Base-by-base conservation (phyloP, 257 asterid species). In the Scutellaria minor region DNA sequence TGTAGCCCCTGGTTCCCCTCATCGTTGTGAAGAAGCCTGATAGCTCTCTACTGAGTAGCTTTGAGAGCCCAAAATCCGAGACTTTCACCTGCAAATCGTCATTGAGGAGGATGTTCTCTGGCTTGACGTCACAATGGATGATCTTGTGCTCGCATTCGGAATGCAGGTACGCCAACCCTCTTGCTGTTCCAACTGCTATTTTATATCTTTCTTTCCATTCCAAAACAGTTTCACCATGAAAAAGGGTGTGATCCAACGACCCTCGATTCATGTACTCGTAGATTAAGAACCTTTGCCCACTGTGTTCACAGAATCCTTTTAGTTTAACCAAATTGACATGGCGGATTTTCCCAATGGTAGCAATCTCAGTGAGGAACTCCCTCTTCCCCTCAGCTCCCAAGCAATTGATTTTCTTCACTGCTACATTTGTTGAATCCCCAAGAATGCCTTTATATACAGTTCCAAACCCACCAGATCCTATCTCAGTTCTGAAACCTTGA, bases 81-180 rank as follows among this genome's bases (percentile, higher is more conserved):
- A 64, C 15, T 12, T 45, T 64, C 10, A 65, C 71, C 14, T 66
- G 59, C 20, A 24, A 35, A 4, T 31, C 31, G 35, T 66, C 48
- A 9, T 66, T 7, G 47, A 66, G 60, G 48, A 66, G 60, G 37
- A 50, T 66, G 9, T 50, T 50, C 60, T 65, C 58, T 5, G 70
- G 70, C 70, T 65, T 65, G 9, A 65, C 58, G 12, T 65, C 71
- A 14, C 50, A 68, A 53, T 67, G 73, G 73, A 67, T 67, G 72
- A 66, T 67, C 46, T 37, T 37, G 10, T 40, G 60, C 22, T 67
- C 63, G 7, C 63, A 67, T n/a, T 51, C 72, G 0, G 20, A 14
- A 20, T 68, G 63, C 13, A 39, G 8, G 63, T 68, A 68, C n/a
- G 37, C 63, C 8, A 68, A 46, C 5, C 63, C 52, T 20, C 41